Evolutionary conservation across 2,329 filamentous ascomycete genomes (phyloP), one percentile per base, ranked within the genome.

Genomic region (Tolypocladium capitatum): DNA sequence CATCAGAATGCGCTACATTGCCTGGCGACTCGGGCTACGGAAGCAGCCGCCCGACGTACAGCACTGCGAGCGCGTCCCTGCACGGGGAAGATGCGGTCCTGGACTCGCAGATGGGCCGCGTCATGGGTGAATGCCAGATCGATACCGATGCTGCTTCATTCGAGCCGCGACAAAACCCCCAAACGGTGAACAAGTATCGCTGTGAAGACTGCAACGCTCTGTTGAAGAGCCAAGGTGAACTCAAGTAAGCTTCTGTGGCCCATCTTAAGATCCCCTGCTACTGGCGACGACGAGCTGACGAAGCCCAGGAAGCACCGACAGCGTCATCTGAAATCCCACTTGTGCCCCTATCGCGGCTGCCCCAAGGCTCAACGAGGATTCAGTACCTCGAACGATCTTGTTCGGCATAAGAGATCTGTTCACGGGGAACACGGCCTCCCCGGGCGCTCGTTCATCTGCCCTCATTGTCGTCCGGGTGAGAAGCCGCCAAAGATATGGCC

Each of bases 321-420:
- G 20, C 80, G 81, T 44, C 87, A 94, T 61, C 70, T 67, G 1
- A 89, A 84, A 54, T 78, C 80, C 0, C 79, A 75, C 60, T 73
- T 66, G 49, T 95, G 89, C 58, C 58, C 71, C 4, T 63, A 77
- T 24, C 53, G 61, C 1, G 67, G 67, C 5, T 94, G 88, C 61
- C 54, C 58, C 9, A 56, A 48, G 27, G 72, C 80, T 18, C 67
- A 62, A 5, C 71, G 78, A 51, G 87, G 86, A 0, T 95, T 94
- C 57, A 81, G 83, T 18, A 94, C 87, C 0, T 64, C 69, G 18
- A 94, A 94, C 60, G 90, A 95, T 56, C 76, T 91, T 13, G 76
- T 83, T n/a, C 74, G 90, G 46, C 90, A 95, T 61, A 80, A 76
- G 55, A 80, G 78, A 58, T 84, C 81, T 50, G 80, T 85, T 6